Conservation (phyloP, 1,139 yeast species). For the Yamadazyma aaseri region DNA sequence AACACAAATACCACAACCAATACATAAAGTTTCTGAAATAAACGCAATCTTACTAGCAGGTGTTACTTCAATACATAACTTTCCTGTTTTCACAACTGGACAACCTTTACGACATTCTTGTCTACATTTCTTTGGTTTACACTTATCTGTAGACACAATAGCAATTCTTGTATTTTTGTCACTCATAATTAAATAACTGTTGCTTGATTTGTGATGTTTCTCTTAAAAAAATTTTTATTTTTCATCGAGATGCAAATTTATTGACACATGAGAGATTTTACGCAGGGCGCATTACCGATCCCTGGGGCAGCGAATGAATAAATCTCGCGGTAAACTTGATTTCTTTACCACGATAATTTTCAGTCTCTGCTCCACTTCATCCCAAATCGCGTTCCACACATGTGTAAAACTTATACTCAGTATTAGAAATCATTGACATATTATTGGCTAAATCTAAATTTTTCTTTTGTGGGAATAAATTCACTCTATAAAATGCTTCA, state of each 20-base stretch:
- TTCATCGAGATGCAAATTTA: conserved; percentile 8
- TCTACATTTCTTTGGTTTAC: conserved; percentile 97
- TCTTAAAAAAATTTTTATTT: conserved; percentile 9
- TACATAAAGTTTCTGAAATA: conserved; percentile 92
- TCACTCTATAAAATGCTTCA: too few species aligned
- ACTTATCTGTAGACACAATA: conserved; percentile 86
- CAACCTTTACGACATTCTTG: conserved; percentile 96
- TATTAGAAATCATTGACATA: conserved; percentile 6
- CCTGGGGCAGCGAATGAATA: too few species aligned
- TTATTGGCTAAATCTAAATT: conserved; percentile 4
- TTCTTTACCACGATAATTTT: not conserved
- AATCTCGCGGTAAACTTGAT: too few species aligned
- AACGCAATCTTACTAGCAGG: conserved; percentile 92
- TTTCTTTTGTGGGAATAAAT: not conserved
- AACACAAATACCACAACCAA: conserved; percentile 99
- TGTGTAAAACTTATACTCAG: conserved; percentile 3
- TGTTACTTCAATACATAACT: conserved; percentile 92
- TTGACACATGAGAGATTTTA: conserved; percentile 1
- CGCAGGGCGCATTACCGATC: conserved; percentile 1
- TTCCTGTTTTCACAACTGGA: conserved; percentile 97
- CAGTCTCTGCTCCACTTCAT: too few species aligned
- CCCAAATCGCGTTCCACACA: too few species aligned
- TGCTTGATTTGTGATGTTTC: not conserved
- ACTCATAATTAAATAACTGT: conserved; percentile 15
- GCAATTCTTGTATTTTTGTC: conserved; percentile 83